Percentiles rank a stretch among this genome's conserved stretches.
These are phyloP conservation scores for Lecanicillium sp. DNA, from an alignment of 2,329 filamentous ascomycete genomes.

Conservation along the genomic window DNA sequence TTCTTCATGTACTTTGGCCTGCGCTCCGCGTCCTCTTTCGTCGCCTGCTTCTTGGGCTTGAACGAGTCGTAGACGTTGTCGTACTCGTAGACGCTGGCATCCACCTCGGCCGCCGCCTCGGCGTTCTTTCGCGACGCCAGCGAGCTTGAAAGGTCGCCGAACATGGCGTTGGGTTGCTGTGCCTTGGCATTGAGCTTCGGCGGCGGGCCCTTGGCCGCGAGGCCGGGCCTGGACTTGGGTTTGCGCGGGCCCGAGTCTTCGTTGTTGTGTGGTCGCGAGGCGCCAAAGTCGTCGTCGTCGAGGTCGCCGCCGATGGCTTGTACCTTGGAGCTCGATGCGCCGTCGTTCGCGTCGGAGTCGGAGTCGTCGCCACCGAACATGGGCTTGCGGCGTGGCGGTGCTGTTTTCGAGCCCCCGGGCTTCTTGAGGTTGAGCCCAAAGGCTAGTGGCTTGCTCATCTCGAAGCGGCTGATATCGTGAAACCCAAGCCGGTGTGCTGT, in stretches of 20 bases:
- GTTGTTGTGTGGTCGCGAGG: slow-evolving; percentile 4
- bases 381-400: slow-evolving; percentile 44
- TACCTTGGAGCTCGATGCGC: slow-evolving; percentile 31
- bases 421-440: slow-evolving; percentile 60
- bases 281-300: slow-evolving; percentile 37
- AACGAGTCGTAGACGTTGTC: slow-evolving; percentile 76
- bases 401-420: slow-evolving; percentile 41
- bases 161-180: slow-evolving; percentile 37
- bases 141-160: slow-evolving; percentile 61
- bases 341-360: slow-evolving; percentile 47
- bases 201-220: slow-evolving; percentile 29
- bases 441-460: slow-evolving; percentile 44
- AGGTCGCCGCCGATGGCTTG: slow-evolving; percentile 61
- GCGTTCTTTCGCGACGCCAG: slow-evolving; percentile 58
- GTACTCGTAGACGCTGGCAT: slow-evolving; percentile 78
- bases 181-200: slow-evolving; percentile 41
- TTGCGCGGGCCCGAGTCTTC: slow-evolving; percentile 23
- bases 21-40: slow-evolving; percentile 48
- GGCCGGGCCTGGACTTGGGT: slow-evolving; percentile 27
- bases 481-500: too few species aligned
- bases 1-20: slow-evolving; percentile 75
- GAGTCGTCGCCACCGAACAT: slow-evolving; percentile 53
- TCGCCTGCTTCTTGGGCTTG: slow-evolving; percentile 57
- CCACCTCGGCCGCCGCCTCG: slow-evolving; percentile 58
- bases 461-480: background rate